Conservation (phyloP, 148 eudicot species). For the Cornus suecica region DNA sequence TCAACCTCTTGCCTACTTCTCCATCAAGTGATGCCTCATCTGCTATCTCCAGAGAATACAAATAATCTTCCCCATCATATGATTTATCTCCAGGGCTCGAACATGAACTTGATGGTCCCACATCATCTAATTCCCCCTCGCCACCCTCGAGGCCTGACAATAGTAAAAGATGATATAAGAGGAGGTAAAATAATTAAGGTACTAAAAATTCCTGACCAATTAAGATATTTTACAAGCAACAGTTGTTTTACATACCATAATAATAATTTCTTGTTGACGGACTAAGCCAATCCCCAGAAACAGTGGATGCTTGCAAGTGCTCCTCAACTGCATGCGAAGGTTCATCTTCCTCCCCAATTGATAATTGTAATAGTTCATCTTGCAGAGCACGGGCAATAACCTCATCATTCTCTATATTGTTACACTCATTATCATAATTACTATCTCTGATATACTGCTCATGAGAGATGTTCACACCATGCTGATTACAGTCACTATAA, state of each 20-base stretch:
- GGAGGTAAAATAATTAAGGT: constrained; percentile 3
- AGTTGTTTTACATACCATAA: constrained; percentile 36
- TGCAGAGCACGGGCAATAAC: constrained; percentile 56
- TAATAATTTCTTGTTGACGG: constrained; percentile 42
- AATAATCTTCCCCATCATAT: constrained; percentile 54
- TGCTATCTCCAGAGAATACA: constrained; percentile 56
- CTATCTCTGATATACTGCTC: constrained; percentile 44
- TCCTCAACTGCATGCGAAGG: constrained; percentile 43
- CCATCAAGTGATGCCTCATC: constrained; percentile 82
- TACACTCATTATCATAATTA: constrained; percentile 31
- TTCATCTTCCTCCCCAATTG: constrained; percentile 48
- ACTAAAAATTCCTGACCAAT: constrained; percentile 9
- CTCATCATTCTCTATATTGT: constrained; percentile 50
- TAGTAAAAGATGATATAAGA: constrained; percentile 9
- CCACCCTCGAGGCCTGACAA: constrained; percentile 47
- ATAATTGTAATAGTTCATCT: constrained; percentile 57
- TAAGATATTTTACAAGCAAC: constrained; percentile 12
- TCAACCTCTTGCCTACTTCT: constrained; percentile 81
- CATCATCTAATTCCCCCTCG: constrained; percentile 40
- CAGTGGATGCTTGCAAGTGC: constrained; percentile 34
- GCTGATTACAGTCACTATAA: constrained; percentile 49
- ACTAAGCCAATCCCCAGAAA: constrained; percentile 44
- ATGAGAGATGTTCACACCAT: constrained; percentile 49
- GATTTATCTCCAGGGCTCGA: constrained; percentile 73
- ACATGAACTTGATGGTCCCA: constrained; percentile 59